These are phyloP conservation scores for Ormosia emarginata DNA, from an alignment of 306 rosid species.

Conservation along the genomic window DNA sequence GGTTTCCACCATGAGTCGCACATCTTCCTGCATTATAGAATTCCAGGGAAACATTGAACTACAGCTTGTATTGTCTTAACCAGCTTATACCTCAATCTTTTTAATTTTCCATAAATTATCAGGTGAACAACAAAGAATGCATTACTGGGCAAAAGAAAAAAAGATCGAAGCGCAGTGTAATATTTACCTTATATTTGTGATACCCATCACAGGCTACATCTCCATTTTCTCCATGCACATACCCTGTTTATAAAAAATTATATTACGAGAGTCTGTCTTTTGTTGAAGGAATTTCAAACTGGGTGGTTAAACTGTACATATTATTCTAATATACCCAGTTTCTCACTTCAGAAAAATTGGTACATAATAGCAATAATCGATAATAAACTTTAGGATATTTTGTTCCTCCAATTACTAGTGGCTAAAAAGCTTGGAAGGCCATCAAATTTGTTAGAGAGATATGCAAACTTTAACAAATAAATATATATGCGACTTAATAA, in stretches of 20 bases:
- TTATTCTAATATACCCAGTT: not conserved
- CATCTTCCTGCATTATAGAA: conserved; percentile 67
- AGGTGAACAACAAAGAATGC: no score
- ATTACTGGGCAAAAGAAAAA: no score
- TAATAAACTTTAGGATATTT: no score
- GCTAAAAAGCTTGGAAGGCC: no score
- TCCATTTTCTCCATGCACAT: conserved; percentile 31
- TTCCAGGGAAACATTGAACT: not conserved
- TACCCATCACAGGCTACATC: conserved; percentile 49
- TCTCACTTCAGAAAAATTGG: not conserved
- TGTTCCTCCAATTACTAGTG: no score
- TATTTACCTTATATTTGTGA: conserved; percentile 50
- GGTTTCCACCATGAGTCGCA: conserved; percentile 50
- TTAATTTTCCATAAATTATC: not conserved
- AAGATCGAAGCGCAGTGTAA: not conserved
- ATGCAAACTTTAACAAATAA: no score
- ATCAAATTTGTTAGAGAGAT: no score
- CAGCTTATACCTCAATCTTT: not conserved
- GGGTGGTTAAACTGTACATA: not conserved
- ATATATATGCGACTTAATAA: no score
- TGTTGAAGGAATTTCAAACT: not conserved
- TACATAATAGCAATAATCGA: not conserved
- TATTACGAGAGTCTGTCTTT: not conserved
- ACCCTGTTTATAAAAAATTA: conserved; percentile 20
- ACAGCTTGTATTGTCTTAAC: not conserved